Base-by-base conservation (phyloP, 2,329 filamentous ascomycete species). In the Colletotrichum salicis region DNA sequence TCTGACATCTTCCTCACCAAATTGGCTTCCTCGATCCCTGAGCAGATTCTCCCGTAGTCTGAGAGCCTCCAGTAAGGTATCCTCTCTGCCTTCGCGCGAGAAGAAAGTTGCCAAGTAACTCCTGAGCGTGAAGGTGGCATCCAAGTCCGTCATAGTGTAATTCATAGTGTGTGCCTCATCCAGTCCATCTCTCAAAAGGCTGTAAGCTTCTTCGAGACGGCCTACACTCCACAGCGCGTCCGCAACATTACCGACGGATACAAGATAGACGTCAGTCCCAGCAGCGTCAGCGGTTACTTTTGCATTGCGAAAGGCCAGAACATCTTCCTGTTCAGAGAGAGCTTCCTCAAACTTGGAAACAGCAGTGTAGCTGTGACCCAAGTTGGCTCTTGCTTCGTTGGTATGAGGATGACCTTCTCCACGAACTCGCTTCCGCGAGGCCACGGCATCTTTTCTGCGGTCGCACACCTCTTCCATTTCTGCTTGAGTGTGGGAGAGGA, bases 321-420 rank as follows among this genome's bases (percentile, higher is more conserved):
- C 62, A 6, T 19, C 52, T n/a, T 31, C 7, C 27, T 45, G 52
- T 24, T 64, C 22, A 3, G 19, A 3, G 4, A 57, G 31, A 15
- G 62, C 62, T 6, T 29, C 27, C 4, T 4, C 4, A 8, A 10
- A 31, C n/a, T 22, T n/a, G 5, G 29, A 19, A 31, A 22, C 6
- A 2, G 31, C 33, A 10, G 22, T 31, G 52, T 64, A 56, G 24
- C 52, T 41, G 24, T 45, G 52, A 7, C 62, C 62, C 8, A 64
- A 12, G 24, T 57, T 64, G 5, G 45, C 62, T 27, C 52, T 64
- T 22, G 52, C 52, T 31, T 64, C 62, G 22, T 56, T 52, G 8
- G 62, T 56, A 10, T 57, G 22, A 5, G 62, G 52, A 45, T 64
- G 62, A 13, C 5, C 12, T 8, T 56, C 24, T 13, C 52, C 62